These are phyloP conservation scores for Phyllosticta citriasiana DNA, from an alignment of 2,329 filamentous ascomycete genomes.

Conservation along the genomic window DNA sequence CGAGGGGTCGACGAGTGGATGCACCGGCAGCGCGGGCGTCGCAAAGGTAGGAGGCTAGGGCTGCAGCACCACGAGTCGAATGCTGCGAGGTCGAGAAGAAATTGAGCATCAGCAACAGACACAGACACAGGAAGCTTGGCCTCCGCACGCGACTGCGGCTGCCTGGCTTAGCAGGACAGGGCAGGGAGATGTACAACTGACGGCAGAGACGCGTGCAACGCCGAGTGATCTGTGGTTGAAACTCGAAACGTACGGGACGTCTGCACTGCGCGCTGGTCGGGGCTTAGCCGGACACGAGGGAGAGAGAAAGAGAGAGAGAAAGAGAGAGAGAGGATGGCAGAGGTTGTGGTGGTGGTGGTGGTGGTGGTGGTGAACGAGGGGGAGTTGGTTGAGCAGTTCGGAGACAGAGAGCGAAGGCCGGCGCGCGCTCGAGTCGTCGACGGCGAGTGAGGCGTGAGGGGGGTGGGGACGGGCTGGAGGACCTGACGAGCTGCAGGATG, in stretches of 20 bases:
- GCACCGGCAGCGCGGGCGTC: neutral
- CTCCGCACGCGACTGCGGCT: neutral
- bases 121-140: neutral
- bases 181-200: constrained; percentile 22
- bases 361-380: neutral
- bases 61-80: neutral
- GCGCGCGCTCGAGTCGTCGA: neutral
- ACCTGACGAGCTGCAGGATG: neutral
- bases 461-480: constrained; percentile 6
- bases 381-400: neutral
- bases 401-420: neutral
- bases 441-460: neutral
- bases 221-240: constrained; percentile 25
- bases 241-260: constrained; percentile 21
- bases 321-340: too few species aligned
- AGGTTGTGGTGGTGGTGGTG: too few species aligned
- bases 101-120: neutral
- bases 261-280: neutral
- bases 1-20: neutral
- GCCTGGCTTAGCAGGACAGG: constrained; percentile 10
- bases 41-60: neutral
- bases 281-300: neutral
- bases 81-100: neutral
- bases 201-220: constrained; percentile 22
- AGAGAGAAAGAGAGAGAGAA: neutral